These are phyloP conservation scores for Penicillium lividum DNA, from an alignment of 495 filamentous ascomycete genomes.

Conservation along the genomic window DNA sequence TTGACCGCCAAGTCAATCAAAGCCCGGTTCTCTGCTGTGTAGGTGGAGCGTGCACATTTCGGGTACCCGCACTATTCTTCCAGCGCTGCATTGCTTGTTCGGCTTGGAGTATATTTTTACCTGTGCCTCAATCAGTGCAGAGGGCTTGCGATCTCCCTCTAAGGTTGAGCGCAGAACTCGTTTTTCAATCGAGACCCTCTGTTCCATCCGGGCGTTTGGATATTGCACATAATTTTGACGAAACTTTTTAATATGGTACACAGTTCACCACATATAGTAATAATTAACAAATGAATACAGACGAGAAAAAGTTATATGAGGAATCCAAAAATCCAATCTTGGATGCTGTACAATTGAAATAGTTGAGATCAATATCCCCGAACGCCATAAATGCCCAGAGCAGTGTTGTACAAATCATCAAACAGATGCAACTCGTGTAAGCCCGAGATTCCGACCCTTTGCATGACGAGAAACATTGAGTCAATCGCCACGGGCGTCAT, in stretches of 20 bases:
- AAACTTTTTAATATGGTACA: neutral
- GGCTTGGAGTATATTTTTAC: neutral
- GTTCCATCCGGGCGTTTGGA: constrained; percentile 1
- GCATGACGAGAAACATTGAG: neutral
- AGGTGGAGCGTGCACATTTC: neutral
- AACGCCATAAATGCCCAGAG: constrained; percentile 42
- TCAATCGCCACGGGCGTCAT: neutral
- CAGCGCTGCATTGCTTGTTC: neutral
- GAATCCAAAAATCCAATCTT: constrained; percentile 4
- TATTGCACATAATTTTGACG: constrained; percentile 9
- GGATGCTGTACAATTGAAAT: constrained; percentile 7
- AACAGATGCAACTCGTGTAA: constrained; percentile 18
- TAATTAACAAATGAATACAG: constrained; percentile 12
- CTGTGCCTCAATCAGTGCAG: neutral
- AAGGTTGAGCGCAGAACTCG: neutral
- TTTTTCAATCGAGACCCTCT: neutral
- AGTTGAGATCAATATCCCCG: constrained; percentile 5
- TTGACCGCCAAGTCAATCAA: neutral
- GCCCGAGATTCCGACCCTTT: neutral
- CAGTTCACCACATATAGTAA: constrained; percentile 2
- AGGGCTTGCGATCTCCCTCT: neutral
- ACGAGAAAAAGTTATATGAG: constrained; percentile 7
- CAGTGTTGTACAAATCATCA: constrained; percentile 34
- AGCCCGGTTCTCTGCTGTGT: neutral
- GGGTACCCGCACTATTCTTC: neutral